These are phyloP conservation scores for Tilletia walkeri DNA, from an alignment of 1,284 basidiomycete genomes.

Conservation along the genomic window DNA sequence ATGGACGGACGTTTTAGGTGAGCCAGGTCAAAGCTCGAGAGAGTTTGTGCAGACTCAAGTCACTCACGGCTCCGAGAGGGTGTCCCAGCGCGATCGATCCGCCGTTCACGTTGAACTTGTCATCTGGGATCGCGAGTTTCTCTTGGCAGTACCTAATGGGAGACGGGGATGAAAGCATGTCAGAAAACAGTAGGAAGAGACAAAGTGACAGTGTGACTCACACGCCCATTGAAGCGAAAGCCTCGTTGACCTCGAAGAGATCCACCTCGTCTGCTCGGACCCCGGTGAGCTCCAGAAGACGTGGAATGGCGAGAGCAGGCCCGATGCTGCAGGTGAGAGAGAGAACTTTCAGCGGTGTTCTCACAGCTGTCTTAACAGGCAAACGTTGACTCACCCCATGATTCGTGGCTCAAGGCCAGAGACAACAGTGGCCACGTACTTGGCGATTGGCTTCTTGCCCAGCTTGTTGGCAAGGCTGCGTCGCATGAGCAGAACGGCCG, in stretches of 20 bases:
- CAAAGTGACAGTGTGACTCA: not conserved
- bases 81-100: constrained; percentile 86
- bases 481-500: constrained; percentile 82
- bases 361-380: too few relatives aligned
- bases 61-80: constrained; percentile 71
- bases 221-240: constrained; percentile 82
- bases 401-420: constrained; percentile 72
- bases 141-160: constrained; percentile 67
- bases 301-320: constrained; percentile 70
- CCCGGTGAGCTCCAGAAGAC: constrained; percentile 67
- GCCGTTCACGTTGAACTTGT: constrained; percentile 70
- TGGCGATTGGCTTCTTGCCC: constrained; percentile 71
- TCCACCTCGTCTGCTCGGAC: constrained; percentile 72
- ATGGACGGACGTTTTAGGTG: constrained; percentile 59
- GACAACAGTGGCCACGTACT: constrained; percentile 73
- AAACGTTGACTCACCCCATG: constrained; percentile 64
- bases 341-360: not conserved
- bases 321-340: constrained; percentile 55
- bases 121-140: constrained; percentile 69
- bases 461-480: constrained; percentile 76
- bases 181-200: constrained; percentile 30
- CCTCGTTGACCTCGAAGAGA: constrained; percentile 86
- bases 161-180: constrained; percentile 29
- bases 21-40: not conserved
- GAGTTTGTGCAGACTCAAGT: not conserved